These are phyloP conservation scores for Grosmannia huntii DNA, from an alignment of 2,329 filamentous ascomycete species.

Conservation along the genomic window DNA sequence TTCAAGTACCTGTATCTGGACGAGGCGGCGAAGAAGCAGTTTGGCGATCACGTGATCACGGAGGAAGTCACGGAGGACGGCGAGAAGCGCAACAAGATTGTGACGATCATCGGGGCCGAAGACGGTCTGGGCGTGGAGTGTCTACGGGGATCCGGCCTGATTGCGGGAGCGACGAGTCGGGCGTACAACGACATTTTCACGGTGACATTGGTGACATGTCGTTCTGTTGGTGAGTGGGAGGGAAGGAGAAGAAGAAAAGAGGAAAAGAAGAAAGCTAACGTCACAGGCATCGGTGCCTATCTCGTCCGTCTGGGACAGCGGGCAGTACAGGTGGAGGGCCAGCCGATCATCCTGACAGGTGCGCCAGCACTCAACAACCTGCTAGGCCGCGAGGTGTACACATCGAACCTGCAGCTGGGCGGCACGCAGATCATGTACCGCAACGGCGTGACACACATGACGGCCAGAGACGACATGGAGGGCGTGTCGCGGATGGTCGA, in stretches of 20 bases:
- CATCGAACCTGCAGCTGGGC: conserved; percentile 96
- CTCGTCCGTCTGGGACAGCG: conserved; percentile 95
- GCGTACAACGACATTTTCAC: conserved; percentile 99
- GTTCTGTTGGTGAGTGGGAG: conserved; percentile 79
- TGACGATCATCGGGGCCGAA: conserved; percentile 83
- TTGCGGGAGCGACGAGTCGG: conserved; percentile 90
- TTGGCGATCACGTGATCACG: conserved; percentile 78
- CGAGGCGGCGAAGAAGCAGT: conserved; percentile 71
- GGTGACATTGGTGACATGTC: conserved; percentile 90
- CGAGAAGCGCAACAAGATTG: conserved; percentile 86
- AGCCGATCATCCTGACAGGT: conserved; percentile 97
- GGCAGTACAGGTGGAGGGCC: conserved; percentile 96
- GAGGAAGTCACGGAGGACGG: conserved; percentile 77
- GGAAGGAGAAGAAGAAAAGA: no score
- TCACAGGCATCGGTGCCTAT: conserved; percentile 93
- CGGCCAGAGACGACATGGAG: conserved; percentile 91
- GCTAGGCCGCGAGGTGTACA: conserved; percentile 95
- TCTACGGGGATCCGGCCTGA: conserved; percentile 90
- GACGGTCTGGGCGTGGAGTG: conserved; percentile 97
- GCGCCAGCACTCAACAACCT: conserved; percentile 96
- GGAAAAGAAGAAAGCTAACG: no score
- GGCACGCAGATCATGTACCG: conserved; percentile 99
- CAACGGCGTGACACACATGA: conserved; percentile 99
- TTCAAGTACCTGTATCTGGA: conserved; percentile 97
- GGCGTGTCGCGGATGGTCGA: conserved; percentile 96